phyloP scores from a whole-genome alignment of 2,329 filamentous ascomycete genomes.

The Ophiostoma sp. region DNA sequence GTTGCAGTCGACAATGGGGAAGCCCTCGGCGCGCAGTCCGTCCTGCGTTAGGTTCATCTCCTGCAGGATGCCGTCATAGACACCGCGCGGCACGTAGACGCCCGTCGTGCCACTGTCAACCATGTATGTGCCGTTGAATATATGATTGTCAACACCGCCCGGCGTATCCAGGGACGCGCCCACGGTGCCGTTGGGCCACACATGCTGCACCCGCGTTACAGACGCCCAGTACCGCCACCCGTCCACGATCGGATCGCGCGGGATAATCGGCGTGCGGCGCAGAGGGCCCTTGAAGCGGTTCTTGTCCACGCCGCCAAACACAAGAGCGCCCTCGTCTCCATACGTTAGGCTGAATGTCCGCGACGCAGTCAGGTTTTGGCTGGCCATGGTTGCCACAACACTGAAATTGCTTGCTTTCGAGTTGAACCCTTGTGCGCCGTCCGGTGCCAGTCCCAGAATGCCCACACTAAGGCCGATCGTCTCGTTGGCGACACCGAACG shows the following conservation, averaged over 20 bases:
- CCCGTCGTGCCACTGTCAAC: not conserved
- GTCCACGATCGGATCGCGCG: not conserved
- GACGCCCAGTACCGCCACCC: not conserved
- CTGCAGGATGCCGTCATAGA: not conserved
- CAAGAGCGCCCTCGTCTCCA: not conserved
- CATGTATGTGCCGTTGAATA: not conserved
- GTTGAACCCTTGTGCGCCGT: not conserved
- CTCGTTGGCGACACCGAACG: constrained; percentile 20
- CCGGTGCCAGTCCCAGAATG: constrained; percentile 8
- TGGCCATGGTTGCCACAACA: not conserved
- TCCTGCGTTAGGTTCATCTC: not conserved
- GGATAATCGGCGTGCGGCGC: not conserved
- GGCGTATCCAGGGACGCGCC: not conserved
- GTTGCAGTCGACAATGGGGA: not conserved
- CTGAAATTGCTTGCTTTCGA: not conserved
- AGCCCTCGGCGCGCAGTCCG: not conserved
- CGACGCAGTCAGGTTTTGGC: not conserved
- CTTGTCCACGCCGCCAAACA: not conserved
- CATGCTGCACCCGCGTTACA: not conserved
- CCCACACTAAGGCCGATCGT: constrained; percentile 18
- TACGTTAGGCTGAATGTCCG: not conserved
- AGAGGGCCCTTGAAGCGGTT: not conserved
- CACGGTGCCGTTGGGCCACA: not conserved
- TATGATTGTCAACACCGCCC: not conserved
- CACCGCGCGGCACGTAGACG: not conserved